A percentile compares a stretch with the other conserved stretches of the same genome.
Evolutionary conservation across 176 grass and related monocot genomes (phyloP).

Genomic region (Zoysia japonica): DNA sequence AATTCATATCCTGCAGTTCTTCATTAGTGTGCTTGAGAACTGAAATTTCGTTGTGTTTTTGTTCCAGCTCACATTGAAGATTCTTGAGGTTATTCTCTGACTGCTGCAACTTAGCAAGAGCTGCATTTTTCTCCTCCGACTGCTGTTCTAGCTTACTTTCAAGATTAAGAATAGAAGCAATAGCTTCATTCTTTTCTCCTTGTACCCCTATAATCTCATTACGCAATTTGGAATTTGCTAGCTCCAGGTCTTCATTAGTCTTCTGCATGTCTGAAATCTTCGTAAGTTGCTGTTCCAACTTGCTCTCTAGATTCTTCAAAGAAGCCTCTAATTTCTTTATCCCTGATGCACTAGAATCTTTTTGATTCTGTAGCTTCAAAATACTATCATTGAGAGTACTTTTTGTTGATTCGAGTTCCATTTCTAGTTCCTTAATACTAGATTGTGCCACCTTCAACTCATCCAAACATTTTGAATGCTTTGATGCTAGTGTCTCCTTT

Average conservation of each 20-base stretch:
- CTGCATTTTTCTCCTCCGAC: constrained; percentile 46
- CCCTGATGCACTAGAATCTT: constrained; percentile 5
- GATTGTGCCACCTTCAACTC: constrained; percentile 47
- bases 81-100: constrained; percentile 32
- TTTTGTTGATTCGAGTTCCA: constrained; percentile 53
- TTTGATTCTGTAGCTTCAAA: constrained; percentile 34
- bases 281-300: constrained; percentile 45
- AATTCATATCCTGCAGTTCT: constrained; percentile 43
- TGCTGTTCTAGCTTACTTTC: constrained; percentile 54
- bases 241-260: constrained; percentile 31
- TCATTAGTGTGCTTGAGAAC: constrained; percentile 45
- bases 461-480: constrained; percentile 45
- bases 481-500: constrained; percentile 35
- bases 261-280: constrained; percentile 43
- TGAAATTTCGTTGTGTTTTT: constrained; percentile 39
- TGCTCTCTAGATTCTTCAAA: constrained; percentile 50
- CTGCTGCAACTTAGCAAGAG: constrained; percentile 37
- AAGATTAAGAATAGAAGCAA: constrained; percentile 43
- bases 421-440: constrained; percentile 34
- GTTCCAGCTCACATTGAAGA: constrained; percentile 47
- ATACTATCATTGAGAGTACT: constrained; percentile 35
- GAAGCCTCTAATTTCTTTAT: constrained; percentile 38
- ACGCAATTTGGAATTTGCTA: constrained; percentile 40
- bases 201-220: constrained; percentile 42
- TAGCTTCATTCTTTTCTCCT: constrained; percentile 39